Percentiles rank a stretch among this genome's conserved stretches.
phyloP scores from a whole-genome alignment of 2,329 filamentous ascomycete genomes.

The Ambrosiella beaveri region DNA sequence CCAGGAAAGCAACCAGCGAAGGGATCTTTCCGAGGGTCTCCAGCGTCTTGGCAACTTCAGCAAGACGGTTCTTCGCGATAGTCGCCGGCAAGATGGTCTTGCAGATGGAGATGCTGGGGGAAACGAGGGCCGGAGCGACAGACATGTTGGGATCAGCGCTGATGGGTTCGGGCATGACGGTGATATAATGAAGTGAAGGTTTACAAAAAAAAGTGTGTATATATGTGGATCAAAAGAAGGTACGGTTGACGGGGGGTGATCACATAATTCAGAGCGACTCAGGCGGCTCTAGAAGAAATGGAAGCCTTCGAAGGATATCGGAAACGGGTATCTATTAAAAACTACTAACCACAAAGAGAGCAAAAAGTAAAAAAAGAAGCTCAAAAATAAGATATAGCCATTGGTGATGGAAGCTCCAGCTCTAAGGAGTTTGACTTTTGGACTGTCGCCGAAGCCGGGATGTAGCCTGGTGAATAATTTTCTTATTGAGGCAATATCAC shows the following conservation, averaged over 20 bases:
- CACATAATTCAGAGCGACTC: background rate
- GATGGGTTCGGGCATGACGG: slow-evolving; percentile 8
- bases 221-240: background rate
- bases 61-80: slow-evolving; percentile 66
- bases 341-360: background rate
- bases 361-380: background rate
- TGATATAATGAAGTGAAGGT: background rate
- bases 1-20: slow-evolving; percentile 76
- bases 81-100: slow-evolving; percentile 82
- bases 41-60: slow-evolving; percentile 61
- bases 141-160: background rate
- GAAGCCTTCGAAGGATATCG: background rate
- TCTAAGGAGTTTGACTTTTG: background rate
- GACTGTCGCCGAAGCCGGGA: slow-evolving; percentile 13
- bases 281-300: slow-evolving; percentile 1
- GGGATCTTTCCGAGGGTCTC: slow-evolving; percentile 55
- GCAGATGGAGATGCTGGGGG: slow-evolving; percentile 34
- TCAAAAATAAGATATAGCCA: background rate
- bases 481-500: background rate
- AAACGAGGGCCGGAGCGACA: background rate
- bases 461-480: background rate
- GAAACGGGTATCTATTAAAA: background rate
- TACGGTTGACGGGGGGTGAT: background rate
- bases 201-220: background rate
- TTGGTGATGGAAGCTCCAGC: background rate